These are phyloP conservation scores for Rehmannia glutinosa DNA, from an alignment of 257 asterid species.

Conservation along the genomic window DNA sequence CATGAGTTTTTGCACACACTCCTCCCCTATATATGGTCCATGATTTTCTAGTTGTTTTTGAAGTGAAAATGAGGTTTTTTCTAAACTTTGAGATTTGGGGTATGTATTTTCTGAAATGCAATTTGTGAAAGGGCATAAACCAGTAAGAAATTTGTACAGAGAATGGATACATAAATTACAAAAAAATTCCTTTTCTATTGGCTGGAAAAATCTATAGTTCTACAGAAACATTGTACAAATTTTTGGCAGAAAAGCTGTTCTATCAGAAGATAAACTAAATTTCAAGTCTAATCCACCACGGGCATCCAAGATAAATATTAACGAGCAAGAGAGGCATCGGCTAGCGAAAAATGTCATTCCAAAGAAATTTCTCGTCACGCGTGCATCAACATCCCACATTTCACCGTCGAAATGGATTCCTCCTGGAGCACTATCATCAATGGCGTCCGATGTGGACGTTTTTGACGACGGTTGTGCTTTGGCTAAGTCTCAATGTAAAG, in stretches of 20 bases:
- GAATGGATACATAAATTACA: no score
- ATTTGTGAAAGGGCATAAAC: no score
- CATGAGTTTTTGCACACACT: no score
- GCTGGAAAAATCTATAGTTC: no score
- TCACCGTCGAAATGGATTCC: slow-evolving; percentile 25
- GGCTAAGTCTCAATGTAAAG: slow-evolving; percentile 1
- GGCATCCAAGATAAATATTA: slow-evolving; percentile 26
- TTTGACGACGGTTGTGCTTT: slow-evolving; percentile 25
- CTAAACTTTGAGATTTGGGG: no score
- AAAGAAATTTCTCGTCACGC: slow-evolving; percentile 16
- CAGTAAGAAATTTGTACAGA: no score
- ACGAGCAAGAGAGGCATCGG: slow-evolving; percentile 29
- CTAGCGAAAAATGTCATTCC: slow-evolving; percentile 9
- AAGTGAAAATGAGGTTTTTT: no score
- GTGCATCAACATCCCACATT: slow-evolving; percentile 1
- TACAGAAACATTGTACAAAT: no score
- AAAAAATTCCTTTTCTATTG: no score
- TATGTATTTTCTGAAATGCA: no score
- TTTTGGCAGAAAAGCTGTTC: slow-evolving; percentile 36
- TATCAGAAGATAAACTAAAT: slow-evolving; percentile 22
- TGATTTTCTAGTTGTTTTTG: no score
- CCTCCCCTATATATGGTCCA: no score
- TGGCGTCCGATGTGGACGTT: slow-evolving; percentile 25
- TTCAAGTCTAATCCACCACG: slow-evolving; percentile 18
- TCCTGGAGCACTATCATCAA: slow-evolving; percentile 39